A percentile compares a stretch with the other conserved stretches of the same genome.
phyloP scores from a whole-genome alignment of 2,329 filamentous ascomycete genomes.

The Bisporella sp. region DNA sequence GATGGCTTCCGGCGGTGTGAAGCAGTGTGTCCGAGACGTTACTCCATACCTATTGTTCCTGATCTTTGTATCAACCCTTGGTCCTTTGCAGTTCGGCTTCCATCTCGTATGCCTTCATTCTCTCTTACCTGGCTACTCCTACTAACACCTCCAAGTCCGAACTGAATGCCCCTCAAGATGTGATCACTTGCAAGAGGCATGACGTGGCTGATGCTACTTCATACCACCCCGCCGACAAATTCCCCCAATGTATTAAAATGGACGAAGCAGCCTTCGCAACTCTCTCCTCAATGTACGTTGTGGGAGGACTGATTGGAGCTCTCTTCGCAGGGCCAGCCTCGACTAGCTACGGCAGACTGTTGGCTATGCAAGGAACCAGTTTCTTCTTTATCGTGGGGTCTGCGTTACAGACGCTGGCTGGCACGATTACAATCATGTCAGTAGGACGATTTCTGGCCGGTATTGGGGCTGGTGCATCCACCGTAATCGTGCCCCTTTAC shows the following conservation, averaged over 20 bases:
- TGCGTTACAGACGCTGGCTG: constrained; percentile 64
- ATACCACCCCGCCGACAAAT: constrained; percentile 26
- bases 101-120: constrained; percentile 59
- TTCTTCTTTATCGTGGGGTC: constrained; percentile 72
- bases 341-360: constrained; percentile 66
- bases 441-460: constrained; percentile 75
- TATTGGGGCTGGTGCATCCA: constrained; percentile 77
- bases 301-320: constrained; percentile 82
- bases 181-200: constrained; percentile 75
- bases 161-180: constrained; percentile 89
- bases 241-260: constrained; percentile 86
- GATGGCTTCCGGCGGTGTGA: constrained; percentile 24
- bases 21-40: constrained; percentile 33
- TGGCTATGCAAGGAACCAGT: constrained; percentile 71
- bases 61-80: constrained; percentile 70
- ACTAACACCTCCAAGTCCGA: constrained; percentile 57
- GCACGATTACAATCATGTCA: constrained; percentile 59
- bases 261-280: constrained; percentile 72
- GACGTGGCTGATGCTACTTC: constrained; percentile 31
- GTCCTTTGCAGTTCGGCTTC: constrained; percentile 90
- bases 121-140: neutral
- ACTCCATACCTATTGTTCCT: constrained; percentile 74
- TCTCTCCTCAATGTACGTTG: constrained; percentile 83
- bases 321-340: constrained; percentile 74
- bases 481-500: constrained; percentile 90